phyloP scores from a whole-genome alignment of 768 basidiomycete genomes.

The Russula foetens region DNA sequence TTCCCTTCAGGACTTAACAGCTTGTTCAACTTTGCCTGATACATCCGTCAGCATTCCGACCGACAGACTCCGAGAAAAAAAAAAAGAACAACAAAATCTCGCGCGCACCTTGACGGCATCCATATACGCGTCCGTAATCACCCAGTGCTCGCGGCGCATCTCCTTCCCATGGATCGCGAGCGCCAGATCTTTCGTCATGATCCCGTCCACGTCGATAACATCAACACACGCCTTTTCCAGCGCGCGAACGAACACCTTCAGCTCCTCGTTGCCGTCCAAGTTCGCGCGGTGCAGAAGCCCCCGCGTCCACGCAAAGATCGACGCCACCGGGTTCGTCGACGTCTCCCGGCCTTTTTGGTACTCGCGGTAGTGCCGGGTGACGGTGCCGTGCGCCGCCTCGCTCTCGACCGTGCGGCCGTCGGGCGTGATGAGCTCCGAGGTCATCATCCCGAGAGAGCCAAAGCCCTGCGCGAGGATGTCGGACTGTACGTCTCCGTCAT shows the following conservation, averaged over 20 bases:
- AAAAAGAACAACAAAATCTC: too few relatives aligned
- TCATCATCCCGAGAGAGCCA: conserved; percentile 98
- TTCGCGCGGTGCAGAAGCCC: conserved; percentile 90
- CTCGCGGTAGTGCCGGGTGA: conserved; percentile 96
- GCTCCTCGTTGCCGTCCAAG: conserved; percentile 72
- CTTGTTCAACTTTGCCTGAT: conserved; percentile 7
- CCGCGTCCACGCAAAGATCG: conserved; percentile 98
- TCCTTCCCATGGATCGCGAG: conserved; percentile 87
- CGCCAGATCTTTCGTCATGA: conserved; percentile 98
- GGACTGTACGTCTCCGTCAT: conserved; percentile 56
- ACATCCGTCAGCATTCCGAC: not conserved
- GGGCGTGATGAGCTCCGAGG: conserved; percentile 88
- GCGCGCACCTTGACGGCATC: conserved; percentile 75
- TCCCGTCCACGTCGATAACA: conserved; percentile 78
- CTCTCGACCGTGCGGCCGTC: conserved; percentile 89
- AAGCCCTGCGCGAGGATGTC: conserved; percentile 98
- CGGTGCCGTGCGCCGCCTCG: conserved; percentile 95
- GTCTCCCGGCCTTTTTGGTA: conserved; percentile 97
- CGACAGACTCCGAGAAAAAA: too few relatives aligned
- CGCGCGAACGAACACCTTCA: conserved; percentile 65
- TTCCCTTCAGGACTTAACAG: not conserved
- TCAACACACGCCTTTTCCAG: conserved; percentile 87
- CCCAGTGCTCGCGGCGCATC: conserved; percentile 94
- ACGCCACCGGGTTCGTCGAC: conserved; percentile 96
- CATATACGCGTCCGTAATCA: conserved; percentile 91